phyloP scores from a whole-genome alignment of 495 filamentous ascomycete species.

The Neurospora cerealis region DNA sequence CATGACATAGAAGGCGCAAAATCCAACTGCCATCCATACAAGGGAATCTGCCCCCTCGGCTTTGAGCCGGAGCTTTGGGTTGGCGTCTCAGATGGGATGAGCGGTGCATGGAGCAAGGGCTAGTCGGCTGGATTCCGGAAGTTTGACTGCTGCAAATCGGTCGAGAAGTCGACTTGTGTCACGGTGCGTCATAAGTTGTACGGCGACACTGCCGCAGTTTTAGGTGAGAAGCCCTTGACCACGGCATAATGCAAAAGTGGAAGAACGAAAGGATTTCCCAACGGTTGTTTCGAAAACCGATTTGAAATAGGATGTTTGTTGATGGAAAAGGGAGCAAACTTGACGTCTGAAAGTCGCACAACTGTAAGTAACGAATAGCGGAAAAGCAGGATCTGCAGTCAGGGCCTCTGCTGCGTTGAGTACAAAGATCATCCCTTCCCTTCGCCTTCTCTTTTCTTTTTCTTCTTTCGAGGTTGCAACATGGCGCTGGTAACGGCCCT shows the following conservation, averaged over 20 bases:
- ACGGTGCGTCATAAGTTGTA: background rate
- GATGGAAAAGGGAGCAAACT: background rate
- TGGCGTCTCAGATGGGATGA: background rate
- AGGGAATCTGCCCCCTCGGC: background rate
- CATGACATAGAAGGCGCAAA: background rate
- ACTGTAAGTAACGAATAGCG: background rate
- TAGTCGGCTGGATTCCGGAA: background rate
- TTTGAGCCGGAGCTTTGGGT: background rate
- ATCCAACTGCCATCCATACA: background rate
- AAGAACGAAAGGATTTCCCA: background rate
- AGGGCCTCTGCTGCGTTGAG: background rate
- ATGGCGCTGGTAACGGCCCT: background rate
- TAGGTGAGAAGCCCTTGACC: background rate
- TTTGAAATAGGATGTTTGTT: background rate
- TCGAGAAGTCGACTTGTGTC: background rate
- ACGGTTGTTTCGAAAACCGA: background rate
- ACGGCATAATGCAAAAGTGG: background rate
- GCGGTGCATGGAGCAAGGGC: background rate
- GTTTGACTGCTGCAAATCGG: background rate
- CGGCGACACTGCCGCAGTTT: background rate
- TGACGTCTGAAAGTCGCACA: background rate
- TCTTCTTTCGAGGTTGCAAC: background rate
- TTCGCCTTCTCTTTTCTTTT: background rate
- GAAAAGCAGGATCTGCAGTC: background rate
- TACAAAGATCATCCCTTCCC: background rate